Evolutionary conservation across 306 rosid genomes (phyloP), one percentile per base, ranked within the genome.

Genomic region (Acacia melanoxylon): DNA sequence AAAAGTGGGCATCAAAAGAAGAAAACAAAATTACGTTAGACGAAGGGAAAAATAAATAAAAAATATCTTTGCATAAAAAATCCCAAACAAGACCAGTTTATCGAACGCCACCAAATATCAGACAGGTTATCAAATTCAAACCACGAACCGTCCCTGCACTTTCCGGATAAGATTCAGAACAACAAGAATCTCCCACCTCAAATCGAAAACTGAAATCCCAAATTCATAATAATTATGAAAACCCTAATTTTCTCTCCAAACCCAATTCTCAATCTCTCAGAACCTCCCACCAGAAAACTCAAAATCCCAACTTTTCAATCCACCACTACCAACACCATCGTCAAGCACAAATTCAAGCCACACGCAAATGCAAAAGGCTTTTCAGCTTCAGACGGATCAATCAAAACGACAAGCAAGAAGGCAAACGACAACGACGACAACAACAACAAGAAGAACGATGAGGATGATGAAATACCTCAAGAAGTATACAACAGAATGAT

Each of bases 361-460:
- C 86, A 62, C 41, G 90, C 93, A 1, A 89, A 81, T 62, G 85
- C 94, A 65, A 93, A 90, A 68, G 98, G 97, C 72, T 93, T 95
- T 74, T 61, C 91, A 48, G 88, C 92, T 42, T 70, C 84, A 3
- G 29, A 44, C 41, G 72, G 74, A 79, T 58, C 65, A 10, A 83
- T 65, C 4, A 75, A 77, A 3, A 27, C 76, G 9, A 24, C 62
- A 4, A 51, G 44, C 68, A 87, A 88, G 37, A 82, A 48, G 16
- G 24, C 84, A 45, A 85, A 33, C 17, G 65, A 58, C 1, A 12
- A 58, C 29, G 11, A 76, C 3, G n/a, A 58, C 14, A 22, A 58
- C 31, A 81, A 76, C 11, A 66, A 17, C 6, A 51, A 62, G 29
- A 81, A 42, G 13, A 74, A 65, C 35, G 74, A 72, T 3, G 86